phyloP scores from a whole-genome alignment of 2,329 filamentous ascomycete genomes.

The Monilinia aucupariae region DNA sequence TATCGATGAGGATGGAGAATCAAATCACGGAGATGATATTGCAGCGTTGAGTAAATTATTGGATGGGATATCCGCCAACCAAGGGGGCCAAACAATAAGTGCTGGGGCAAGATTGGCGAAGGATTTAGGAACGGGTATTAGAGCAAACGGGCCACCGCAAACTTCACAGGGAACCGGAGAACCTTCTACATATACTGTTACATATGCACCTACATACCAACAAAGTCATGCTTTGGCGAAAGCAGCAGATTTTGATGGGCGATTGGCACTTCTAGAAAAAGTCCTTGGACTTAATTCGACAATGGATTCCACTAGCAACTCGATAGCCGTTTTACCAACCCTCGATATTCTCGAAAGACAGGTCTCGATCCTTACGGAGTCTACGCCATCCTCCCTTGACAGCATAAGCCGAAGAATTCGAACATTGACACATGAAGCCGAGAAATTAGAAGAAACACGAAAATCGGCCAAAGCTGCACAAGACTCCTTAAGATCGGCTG shows the following conservation, averaged over 20 bases:
- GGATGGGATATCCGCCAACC: conserved; percentile 52
- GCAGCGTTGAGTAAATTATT: conserved; percentile 66
- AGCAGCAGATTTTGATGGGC: conserved; percentile 80
- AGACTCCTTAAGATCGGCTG: conserved; percentile 48
- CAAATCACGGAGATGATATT: conserved; percentile 50
- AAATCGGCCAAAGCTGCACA: conserved; percentile 57
- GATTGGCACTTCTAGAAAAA: conserved; percentile 73
- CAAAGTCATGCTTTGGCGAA: conserved; percentile 69
- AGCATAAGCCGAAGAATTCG: conserved; percentile 64
- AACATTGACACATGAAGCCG: conserved; percentile 65
- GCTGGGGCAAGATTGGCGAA: conserved; percentile 30
- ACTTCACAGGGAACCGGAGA: conserved; percentile 26
- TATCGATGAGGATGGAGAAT: conserved; percentile 35
- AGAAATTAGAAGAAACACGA: conserved; percentile 61
- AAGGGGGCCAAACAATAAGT: conserved; percentile 19
- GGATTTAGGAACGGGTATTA: conserved; percentile 30
- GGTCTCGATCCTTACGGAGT: conserved; percentile 66
- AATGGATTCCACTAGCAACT: conserved; percentile 52
- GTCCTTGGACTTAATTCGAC: conserved; percentile 72
- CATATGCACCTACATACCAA: conserved; percentile 59
- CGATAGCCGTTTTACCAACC: conserved; percentile 72
- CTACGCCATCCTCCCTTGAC: conserved; percentile 68
- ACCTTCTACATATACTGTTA: conserved; percentile 55
- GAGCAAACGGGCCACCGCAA: conserved; percentile 29
- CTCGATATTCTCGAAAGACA: conserved; percentile 77